A percentile compares a stretch with the other conserved stretches of the same genome.
These are phyloP conservation scores for Sarocladiaceae sp. DNA, from an alignment of 2,329 filamentous ascomycete genomes.

Conservation along the genomic window DNA sequence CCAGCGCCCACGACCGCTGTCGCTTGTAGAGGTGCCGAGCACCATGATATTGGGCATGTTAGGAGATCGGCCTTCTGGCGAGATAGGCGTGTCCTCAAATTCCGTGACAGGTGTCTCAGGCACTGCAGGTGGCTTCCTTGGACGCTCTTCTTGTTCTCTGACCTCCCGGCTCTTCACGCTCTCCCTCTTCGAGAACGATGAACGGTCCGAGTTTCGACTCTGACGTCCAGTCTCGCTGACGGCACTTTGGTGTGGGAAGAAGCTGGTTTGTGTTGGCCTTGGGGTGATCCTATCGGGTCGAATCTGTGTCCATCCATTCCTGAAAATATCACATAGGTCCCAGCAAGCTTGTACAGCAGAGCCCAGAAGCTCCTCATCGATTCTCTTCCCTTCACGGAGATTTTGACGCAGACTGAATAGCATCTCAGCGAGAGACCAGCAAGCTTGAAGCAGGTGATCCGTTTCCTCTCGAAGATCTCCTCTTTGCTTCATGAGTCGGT, in stretches of 20 bases:
- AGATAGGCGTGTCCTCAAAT: conserved; percentile 86
- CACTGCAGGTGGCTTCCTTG: conserved; percentile 44
- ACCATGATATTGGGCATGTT: conserved; percentile 85
- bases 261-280: conserved; percentile 72
- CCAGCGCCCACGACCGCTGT: conserved; percentile 65
- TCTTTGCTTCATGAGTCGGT: conserved; percentile 93
- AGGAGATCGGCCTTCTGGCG: conserved; percentile 70
- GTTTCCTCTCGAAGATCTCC: conserved; percentile 75
- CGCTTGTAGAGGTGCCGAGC: conserved; percentile 61
- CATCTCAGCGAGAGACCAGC: conserved; percentile 90
- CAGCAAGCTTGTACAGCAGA: conserved; percentile 91
- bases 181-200: conserved; percentile 43
- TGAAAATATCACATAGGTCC: conserved; percentile 91
- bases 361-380: conserved; percentile 79
- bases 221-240: conserved; percentile 34
- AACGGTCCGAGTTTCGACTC: conserved; percentile 47
- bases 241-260: conserved; percentile 45
- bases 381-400: conserved; percentile 64
- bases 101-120: conserved; percentile 94
- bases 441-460: conserved; percentile 77
- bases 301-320: conserved; percentile 86
- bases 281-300: conserved; percentile 84
- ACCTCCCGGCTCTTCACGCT: conserved; percentile 35
- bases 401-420: conserved; percentile 86
- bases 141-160: conserved; percentile 36